phyloP scores from a whole-genome alignment of 306 rosid genomes.

The Rosa multiflora region DNA sequence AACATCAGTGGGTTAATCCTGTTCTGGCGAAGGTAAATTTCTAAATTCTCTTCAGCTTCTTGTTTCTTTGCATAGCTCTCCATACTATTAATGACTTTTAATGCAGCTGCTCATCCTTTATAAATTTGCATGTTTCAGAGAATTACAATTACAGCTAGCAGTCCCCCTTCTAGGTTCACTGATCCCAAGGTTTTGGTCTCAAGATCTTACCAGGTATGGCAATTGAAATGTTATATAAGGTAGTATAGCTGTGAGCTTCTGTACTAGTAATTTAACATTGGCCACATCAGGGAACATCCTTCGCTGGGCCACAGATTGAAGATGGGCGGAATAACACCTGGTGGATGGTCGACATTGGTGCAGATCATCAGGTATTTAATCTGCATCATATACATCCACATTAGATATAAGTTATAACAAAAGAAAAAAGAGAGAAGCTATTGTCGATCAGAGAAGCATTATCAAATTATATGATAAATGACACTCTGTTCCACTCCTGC shows the following conservation, averaged over 20 bases:
- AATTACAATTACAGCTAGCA: constrained; percentile 68
- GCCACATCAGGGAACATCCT: constrained; percentile 80
- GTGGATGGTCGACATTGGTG: constrained; percentile 93
- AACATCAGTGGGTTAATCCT: constrained; percentile 94
- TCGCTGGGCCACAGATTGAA: constrained; percentile 81
- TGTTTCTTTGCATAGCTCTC: constrained; percentile 2
- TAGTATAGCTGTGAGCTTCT: background rate
- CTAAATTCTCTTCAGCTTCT: constrained; percentile 7
- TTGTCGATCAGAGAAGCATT: background rate
- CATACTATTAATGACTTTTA: background rate
- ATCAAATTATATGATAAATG: background rate
- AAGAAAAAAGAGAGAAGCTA: background rate
- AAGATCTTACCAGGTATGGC: constrained; percentile 75
- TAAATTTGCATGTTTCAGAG: constrained; percentile 44
- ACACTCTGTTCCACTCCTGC: background rate
- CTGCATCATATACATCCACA: background rate
- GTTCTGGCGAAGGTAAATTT: constrained; percentile 75
- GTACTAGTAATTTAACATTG: constrained; percentile 29
- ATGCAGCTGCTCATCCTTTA: constrained; percentile 16
- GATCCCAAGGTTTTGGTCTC: constrained; percentile 95
- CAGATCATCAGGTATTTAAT: constrained; percentile 72
- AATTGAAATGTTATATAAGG: background rate
- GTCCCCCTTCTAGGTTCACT: constrained; percentile 86
- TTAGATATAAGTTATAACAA: background rate
- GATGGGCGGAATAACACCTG: constrained; percentile 68